Conservation (phyloP, 163 green algal species). For the Trebouxia gelatinosa region DNA sequence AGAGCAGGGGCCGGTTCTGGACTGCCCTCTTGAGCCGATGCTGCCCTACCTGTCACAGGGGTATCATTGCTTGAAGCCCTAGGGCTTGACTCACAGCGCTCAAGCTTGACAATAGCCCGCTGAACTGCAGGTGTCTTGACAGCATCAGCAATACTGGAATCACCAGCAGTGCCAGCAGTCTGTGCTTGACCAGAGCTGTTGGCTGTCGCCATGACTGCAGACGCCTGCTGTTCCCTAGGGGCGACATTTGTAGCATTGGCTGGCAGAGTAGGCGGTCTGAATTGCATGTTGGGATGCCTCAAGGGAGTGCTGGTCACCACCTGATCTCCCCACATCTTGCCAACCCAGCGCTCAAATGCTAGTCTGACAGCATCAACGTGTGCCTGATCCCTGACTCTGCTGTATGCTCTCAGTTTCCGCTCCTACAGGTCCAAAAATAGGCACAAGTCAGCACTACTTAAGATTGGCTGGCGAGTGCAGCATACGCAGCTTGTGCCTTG, state of each 20-base stretch:
- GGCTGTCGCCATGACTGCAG: no score
- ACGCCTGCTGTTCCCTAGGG: no score
- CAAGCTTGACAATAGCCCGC: not conserved
- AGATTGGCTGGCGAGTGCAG: no score
- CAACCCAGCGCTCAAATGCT: conserved; percentile 52
- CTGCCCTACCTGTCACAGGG: no score
- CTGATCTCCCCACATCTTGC: conserved; percentile 28
- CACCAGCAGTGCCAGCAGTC: no score
- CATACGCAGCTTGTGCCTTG: no score
- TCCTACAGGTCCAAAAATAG: no score
- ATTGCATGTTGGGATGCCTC: not conserved
- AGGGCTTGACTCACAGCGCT: not conserved
- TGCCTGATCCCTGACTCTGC: conserved; percentile 27
- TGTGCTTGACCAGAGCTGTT: no score
- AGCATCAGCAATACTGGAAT: not conserved
- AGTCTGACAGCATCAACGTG: conserved; percentile 43
- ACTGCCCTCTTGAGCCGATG: no score
- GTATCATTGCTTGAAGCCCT: no score
- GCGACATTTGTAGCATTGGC: not conserved
- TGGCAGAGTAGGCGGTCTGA: not conserved
- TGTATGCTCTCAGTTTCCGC: conserved; percentile 53
- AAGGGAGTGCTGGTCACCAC: conserved; percentile 16
- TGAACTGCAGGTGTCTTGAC: not conserved
- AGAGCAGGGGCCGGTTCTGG: no score
- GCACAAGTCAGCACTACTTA: no score